Conservation (phyloP, 108 stramenopile genomes). For the Poteriospumella lacustris region DNA sequence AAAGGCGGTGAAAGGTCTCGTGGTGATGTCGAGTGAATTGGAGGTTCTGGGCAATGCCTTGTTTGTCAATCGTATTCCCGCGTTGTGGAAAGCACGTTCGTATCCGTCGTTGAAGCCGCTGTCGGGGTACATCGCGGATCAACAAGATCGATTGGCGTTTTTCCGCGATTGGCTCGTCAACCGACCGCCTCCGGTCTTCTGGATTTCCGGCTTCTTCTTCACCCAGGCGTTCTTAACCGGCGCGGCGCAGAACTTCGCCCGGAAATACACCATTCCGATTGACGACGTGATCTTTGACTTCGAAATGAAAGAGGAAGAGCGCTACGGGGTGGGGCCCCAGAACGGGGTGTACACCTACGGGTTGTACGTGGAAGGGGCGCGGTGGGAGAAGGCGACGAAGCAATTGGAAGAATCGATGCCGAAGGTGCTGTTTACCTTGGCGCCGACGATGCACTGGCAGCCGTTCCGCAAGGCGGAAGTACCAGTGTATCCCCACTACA, state of each 20-base stretch:
- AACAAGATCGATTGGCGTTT: slow-evolving; percentile 47
- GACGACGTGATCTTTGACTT: slow-evolving; percentile 57
- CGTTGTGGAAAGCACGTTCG: slow-evolving; percentile 46
- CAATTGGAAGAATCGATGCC: slow-evolving; percentile 51
- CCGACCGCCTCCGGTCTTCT: slow-evolving; percentile 53
- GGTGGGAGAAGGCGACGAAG: slow-evolving; percentile 47
- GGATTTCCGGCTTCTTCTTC: slow-evolving; percentile 65
- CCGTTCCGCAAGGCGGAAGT: slow-evolving; percentile 39
- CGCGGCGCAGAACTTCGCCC: slow-evolving; percentile 57
- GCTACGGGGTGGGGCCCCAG: slow-evolving; percentile 13
- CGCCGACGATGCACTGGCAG: slow-evolving; percentile 55
- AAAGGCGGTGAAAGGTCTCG: slow-evolving; percentile 60
- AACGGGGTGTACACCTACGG: slow-evolving; percentile 59
- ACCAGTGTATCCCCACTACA: slow-evolving; percentile 39
- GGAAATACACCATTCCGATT: slow-evolving; percentile 58
- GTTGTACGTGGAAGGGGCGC: slow-evolving; percentile 60
- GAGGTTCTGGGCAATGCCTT: slow-evolving; percentile 55
- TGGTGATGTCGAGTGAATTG: slow-evolving; percentile 55
- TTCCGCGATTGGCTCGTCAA: slow-evolving; percentile 50
- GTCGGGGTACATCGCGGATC: slow-evolving; percentile 51
- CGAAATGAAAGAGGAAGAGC: slow-evolving; percentile 38
- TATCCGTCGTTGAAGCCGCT: slow-evolving; percentile 60
- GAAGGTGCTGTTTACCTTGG: slow-evolving; percentile 51
- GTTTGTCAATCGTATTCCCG: slow-evolving; percentile 56
- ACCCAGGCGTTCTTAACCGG: slow-evolving; percentile 66